Conservation (phyloP, 306 rosid species). For the Cicer bijugum region DNA sequence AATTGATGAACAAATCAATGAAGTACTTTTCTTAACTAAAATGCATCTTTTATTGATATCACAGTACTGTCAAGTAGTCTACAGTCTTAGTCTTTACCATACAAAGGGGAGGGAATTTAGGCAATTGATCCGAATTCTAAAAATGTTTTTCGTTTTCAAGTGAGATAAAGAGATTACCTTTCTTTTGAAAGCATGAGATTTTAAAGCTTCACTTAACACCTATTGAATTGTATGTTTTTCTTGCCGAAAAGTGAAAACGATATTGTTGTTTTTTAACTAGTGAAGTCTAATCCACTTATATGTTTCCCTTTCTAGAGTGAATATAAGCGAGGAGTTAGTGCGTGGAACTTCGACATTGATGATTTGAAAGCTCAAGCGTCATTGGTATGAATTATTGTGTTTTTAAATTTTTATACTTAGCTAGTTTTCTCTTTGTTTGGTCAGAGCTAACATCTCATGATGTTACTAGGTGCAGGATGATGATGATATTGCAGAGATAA, state of each 20-base stretch:
- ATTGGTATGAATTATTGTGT: slow-evolving; percentile 58
- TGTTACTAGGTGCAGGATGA: slow-evolving; percentile 68
- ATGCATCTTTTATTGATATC: slow-evolving; percentile 16
- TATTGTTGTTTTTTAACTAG: slow-evolving; percentile 27
- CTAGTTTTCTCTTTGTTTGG: slow-evolving; percentile 31
- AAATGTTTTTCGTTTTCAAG: slow-evolving; percentile 18
- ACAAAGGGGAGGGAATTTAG: slow-evolving; percentile 34
- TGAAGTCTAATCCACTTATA: slow-evolving; percentile 39
- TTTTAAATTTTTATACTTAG: slow-evolving; percentile 19
- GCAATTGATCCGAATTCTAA: slow-evolving; percentile 13
- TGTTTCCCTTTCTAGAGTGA: slow-evolving; percentile 69
- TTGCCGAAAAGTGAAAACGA: slow-evolving; percentile 11
- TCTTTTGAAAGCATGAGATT: slow-evolving; percentile 28
- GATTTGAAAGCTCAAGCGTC: slow-evolving; percentile 99
- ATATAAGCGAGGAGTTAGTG: slow-evolving; percentile 98
- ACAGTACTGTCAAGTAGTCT: slow-evolving; percentile 6
- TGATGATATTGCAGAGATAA: slow-evolving; percentile 69
- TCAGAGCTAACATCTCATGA: slow-evolving; percentile 36
- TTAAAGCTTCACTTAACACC: slow-evolving; percentile 32
- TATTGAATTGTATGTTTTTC: slow-evolving; percentile 13
- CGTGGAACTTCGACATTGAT: slow-evolving; percentile 94
- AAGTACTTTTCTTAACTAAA: slow-evolving; percentile 26
- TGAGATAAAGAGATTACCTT: slow-evolving; percentile 19
- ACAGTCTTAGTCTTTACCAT: not conserved
- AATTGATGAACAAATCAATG: not conserved